Base-by-base conservation (phyloP, 2,329 filamentous ascomycete genomes). In the Beauveria asiatica region DNA sequence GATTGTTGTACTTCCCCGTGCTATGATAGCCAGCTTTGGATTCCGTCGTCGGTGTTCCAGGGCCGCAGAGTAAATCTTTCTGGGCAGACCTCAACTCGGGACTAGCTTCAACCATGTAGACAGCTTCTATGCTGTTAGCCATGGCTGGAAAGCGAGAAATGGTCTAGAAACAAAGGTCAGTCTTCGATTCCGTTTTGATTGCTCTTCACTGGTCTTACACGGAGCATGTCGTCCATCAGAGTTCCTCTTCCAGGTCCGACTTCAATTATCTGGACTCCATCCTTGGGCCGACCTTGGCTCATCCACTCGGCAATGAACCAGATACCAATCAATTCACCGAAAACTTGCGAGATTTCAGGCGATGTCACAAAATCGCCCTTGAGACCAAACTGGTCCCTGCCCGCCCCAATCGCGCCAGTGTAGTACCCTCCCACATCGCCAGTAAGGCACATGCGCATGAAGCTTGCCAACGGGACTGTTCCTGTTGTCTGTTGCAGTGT, bases 301-400 rank as follows among this genome's bases (percentile, higher is more conserved):
- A 97, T 89, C 93, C 94, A 99, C 79, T 99, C 94, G 46, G 93
- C 87, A 56, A 97, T 87, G 63, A 96, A 87, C 94, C 94, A 99
- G 67, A 99, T 84, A 5, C 91, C 94, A 60, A 97, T 80, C 30
- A 99, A 80, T 75, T 99, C 94, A 25, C 94, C 94, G 75, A 99
- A 99, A 13, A 97, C 83, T 71, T 97, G 94, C 1, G 92, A 97
- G 67, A 99, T 97, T 74, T 99, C 94, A 0, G 94, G 94, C 0
- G 92, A 97, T 0, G 94, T 99, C 56, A 97, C 88, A 70, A 99
- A 99, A 74, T 99, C 94, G 27, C 94, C 94, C 69, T 90, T 89
- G 59, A 83, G 78, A n/a, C 94, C 94, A 67, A 99, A 99, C 64
- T 93, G 92, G 70, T 97, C 92, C 51, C 86, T 83, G 21, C 82